Percentiles rank a stretch among this genome's conserved stretches.
Conservation (phyloP, 352 stramenopile genomes). For the Phytophthora fragariaefolia region DNA sequence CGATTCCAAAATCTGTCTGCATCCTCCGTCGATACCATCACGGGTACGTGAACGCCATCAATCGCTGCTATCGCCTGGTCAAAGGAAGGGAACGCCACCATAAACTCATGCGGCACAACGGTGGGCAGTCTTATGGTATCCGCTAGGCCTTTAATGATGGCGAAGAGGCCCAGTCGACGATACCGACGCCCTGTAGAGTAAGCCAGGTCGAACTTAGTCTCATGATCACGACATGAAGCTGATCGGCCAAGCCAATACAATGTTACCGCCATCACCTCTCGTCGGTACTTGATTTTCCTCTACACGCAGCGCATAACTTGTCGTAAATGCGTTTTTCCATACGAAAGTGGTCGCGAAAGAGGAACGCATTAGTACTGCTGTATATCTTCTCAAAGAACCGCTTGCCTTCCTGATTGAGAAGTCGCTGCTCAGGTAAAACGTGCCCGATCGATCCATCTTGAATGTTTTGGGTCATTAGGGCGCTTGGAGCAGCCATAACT, state of each 20-base stretch:
- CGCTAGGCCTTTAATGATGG: not conserved
- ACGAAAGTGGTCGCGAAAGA: not conserved
- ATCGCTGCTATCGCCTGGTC: too few relatives aligned
- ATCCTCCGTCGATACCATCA: too few relatives aligned
- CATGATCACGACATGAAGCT: conserved; percentile 4
- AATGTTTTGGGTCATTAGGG: too few relatives aligned
- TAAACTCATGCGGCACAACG: not conserved
- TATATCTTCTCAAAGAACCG: not conserved
- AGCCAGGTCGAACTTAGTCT: not conserved
- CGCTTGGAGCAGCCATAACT: too few relatives aligned
- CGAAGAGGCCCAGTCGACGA: not conserved
- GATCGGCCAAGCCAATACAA: conserved; percentile 4
- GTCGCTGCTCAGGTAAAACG: too few relatives aligned
- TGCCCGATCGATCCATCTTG: too few relatives aligned
- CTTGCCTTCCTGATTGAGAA: not conserved
- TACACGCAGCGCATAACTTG: not conserved
- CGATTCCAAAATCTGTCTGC: too few relatives aligned
- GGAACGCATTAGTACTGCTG: not conserved
- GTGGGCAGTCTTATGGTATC: not conserved
- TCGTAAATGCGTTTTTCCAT: conserved; percentile 7
- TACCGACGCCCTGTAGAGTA: conserved; percentile 7
- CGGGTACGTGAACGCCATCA: too few relatives aligned
- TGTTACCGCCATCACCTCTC: not conserved
- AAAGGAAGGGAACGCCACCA: not conserved
- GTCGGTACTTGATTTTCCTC: not conserved